Evolutionary conservation across 1,284 basidiomycete species (phyloP).

Genomic region (Puccinia hordei): DNA sequence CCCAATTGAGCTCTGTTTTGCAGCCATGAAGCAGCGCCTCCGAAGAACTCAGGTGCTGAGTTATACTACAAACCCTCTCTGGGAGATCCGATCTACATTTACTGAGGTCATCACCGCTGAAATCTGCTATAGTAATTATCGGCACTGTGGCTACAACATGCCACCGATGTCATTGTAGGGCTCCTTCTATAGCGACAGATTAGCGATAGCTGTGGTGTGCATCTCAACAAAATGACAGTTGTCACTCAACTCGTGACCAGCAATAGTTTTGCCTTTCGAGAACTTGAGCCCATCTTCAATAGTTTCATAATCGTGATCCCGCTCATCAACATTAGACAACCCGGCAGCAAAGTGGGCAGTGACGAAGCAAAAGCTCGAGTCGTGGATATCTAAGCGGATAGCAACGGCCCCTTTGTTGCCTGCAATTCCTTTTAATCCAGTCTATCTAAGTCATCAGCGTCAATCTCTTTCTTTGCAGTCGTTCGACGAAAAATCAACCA

Average conservation of each 20-base stretch:
- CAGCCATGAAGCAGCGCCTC: no score
- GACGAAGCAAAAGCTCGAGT: constrained; percentile 90
- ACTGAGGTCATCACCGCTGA: no score
- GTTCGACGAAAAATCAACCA: neutral
- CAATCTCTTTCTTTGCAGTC: neutral
- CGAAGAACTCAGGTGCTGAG: no score
- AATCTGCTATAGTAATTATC: no score
- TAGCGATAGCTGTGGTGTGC: constrained; percentile 33
- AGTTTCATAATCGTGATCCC: constrained; percentile 88
- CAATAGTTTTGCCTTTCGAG: constrained; percentile 81
- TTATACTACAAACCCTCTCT: no score
- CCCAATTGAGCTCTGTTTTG: no score
- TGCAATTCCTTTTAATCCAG: constrained; percentile 91
- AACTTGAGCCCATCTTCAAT: constrained; percentile 82
- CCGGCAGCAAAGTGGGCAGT: constrained; percentile 96
- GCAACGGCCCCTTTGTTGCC: constrained; percentile 89
- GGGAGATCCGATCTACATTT: no score
- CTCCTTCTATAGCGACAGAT: constrained; percentile 63
- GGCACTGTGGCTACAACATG: no score
- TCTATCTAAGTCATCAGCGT: constrained; percentile 63
- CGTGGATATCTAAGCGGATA: constrained; percentile 84
- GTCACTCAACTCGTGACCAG: constrained; percentile 77
- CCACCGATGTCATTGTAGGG: no score
- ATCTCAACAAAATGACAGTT: constrained; percentile 41
- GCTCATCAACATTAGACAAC: constrained; percentile 81